These are phyloP conservation scores for Plectosphaerella sp. DNA, from an alignment of 2,329 filamentous ascomycete species.

Conservation along the genomic window DNA sequence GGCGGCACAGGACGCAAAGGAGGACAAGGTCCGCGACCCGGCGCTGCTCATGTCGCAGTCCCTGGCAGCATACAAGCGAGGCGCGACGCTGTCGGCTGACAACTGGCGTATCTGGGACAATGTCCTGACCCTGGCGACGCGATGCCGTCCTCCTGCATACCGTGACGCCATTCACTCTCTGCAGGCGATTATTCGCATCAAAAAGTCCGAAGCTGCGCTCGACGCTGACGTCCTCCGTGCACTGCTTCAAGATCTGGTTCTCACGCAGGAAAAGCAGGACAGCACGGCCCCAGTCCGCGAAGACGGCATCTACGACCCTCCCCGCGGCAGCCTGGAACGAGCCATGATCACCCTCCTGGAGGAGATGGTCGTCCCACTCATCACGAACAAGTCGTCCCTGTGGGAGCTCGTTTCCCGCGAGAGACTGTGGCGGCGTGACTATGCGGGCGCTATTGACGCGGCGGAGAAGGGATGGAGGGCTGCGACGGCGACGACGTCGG, in stretches of 20 bases:
- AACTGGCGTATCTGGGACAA: conserved; percentile 98
- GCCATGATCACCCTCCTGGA: conserved; percentile 72
- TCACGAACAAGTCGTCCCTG: conserved; percentile 72
- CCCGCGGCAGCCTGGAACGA: conserved; percentile 55
- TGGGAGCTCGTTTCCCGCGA: conserved; percentile 73
- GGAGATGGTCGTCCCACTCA: conserved; percentile 70
- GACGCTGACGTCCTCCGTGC: conserved; percentile 69
- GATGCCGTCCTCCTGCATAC: conserved; percentile 70
- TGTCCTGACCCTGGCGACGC: conserved; percentile 79
- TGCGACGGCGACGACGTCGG: conserved; percentile 29
- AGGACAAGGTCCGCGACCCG: conserved; percentile 37
- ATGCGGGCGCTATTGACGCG: conserved; percentile 69
- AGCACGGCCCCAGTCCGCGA: conserved; percentile 18
- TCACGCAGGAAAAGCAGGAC: conserved; percentile 31
- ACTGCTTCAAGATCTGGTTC: conserved; percentile 67
- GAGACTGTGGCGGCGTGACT: conserved; percentile 68
- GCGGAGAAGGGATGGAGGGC: conserved; percentile 89
- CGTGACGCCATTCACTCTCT: conserved; percentile 72
- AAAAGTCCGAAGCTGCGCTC: conserved; percentile 72
- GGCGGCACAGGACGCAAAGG: conserved; percentile 5
- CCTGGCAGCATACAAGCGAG: conserved; percentile 80
- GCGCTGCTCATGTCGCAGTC: conserved; percentile 67
- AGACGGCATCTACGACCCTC: conserved; percentile 30
- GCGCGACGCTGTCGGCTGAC: conserved; percentile 75
- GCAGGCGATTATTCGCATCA: conserved; percentile 70